Percentiles rank a stretch among this genome's conserved stretches.
phyloP scores from a whole-genome alignment of 2,329 filamentous ascomycete species.

The Graphilbum ipis-grandicollis region DNA sequence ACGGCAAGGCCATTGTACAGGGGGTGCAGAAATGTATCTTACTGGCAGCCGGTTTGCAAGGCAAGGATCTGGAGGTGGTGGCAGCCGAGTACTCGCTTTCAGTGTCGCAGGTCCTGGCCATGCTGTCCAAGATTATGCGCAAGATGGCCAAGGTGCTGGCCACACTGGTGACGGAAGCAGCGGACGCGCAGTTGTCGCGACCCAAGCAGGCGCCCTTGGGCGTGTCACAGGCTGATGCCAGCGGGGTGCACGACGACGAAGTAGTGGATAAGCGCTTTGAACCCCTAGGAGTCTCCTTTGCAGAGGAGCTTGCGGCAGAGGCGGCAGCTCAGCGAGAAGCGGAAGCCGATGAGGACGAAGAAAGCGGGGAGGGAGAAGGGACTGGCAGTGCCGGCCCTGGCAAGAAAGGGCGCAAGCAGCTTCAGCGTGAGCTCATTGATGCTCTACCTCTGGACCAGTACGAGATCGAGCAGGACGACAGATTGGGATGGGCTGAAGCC shows the following conservation, averaged over 20 bases:
- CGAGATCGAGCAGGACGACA: constrained; percentile 41
- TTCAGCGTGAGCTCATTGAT: constrained; percentile 77
- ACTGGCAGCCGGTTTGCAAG: constrained; percentile 78
- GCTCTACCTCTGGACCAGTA: constrained; percentile 77
- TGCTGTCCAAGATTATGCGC: constrained; percentile 92
- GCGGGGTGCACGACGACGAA: constrained; percentile 53
- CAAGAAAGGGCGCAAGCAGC: constrained; percentile 55
- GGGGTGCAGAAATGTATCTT: constrained; percentile 67
- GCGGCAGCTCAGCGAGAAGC: constrained; percentile 50
- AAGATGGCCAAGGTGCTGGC: constrained; percentile 73
- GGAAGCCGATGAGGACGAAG: constrained; percentile 49
- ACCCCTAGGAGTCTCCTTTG: constrained; percentile 52
- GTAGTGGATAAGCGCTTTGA: constrained; percentile 47
- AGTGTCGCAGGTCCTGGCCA: constrained; percentile 68
- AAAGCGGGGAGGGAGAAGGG: constrained; percentile 52
- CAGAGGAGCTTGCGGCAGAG: constrained; percentile 54
- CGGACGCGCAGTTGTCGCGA: constrained; percentile 47
- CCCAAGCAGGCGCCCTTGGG: constrained; percentile 29
- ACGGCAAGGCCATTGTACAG: constrained; percentile 5
- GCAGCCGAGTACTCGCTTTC: constrained; percentile 62
- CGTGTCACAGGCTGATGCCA: constrained; percentile 40
- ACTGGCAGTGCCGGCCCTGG: too few species aligned
- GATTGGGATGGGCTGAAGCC: constrained; percentile 46
- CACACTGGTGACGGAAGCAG: constrained; percentile 54
- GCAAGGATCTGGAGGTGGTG: constrained; percentile 68